Base-by-base conservation (phyloP, 345 rosid species). In the Melastoma malabathricum region DNA sequence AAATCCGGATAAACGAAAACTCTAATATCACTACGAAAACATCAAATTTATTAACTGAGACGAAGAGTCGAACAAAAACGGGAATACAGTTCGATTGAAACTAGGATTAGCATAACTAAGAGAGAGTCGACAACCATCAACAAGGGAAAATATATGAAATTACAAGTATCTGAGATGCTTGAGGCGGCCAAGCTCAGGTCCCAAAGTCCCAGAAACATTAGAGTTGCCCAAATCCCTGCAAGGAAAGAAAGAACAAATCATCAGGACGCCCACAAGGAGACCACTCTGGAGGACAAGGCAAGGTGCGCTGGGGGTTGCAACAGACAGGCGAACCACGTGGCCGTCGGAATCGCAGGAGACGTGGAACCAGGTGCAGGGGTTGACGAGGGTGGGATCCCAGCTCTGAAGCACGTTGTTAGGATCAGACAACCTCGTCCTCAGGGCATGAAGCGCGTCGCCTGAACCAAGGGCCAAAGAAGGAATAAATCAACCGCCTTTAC, bases 291-390 rank as follows among this genome's bases (percentile, higher is more conserved):
- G 50, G 23, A 18, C 50, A 18, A n/a, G 41, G 18, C 38, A 44
- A 44, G 18, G 7, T 17, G 10, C n/a, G 20, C 29, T 38, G 58
- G 55, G 10, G 13, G 20, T 25, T 38, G 58, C 55, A 19, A 46
- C 76, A 59, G 64, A 78, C 82, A 82, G 57, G 45, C 84, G 78
- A 64, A 74, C 73, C 50, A 86, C 95, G 61, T 64, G 84, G 55
- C 51, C 78, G 68, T 61, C 65, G 60, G 79, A 67, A 70, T 86
- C 84, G 61, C 96, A 86, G 43, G 80, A 63, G 54, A 86, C 72
- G 68, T 83, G 93, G 54, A 86, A 83, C 93, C 95, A 86, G 43
- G 95, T 86, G 75, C 93, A 86, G 59, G 93, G 93, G 72, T 75
- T 77, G 54, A 86, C 96, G 68, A 86, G 86, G 15, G 86, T 71